phyloP scores from a whole-genome alignment of 75 land plant species.

The Pinus tabuliformis region DNA sequence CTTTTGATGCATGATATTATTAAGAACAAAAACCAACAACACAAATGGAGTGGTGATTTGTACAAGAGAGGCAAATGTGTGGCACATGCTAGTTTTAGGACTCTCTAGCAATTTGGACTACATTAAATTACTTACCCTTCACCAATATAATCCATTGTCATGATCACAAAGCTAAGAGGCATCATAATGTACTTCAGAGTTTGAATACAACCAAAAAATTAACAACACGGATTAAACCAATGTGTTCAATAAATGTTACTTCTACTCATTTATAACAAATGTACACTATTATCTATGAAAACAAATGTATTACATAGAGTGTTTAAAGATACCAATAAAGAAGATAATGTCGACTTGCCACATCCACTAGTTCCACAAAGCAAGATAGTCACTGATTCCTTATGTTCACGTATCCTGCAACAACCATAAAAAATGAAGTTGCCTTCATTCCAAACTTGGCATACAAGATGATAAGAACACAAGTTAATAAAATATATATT shows the following conservation, averaged over 20 bases:
- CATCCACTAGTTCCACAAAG: slow-evolving; percentile 59
- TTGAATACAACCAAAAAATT: slow-evolving; percentile 1
- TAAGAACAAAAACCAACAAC: too few species aligned
- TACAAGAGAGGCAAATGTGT: too few species aligned
- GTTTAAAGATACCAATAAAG: slow-evolving; percentile 39
- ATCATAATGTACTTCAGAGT: background rate
- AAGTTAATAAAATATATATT: too few species aligned
- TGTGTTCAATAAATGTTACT: background rate
- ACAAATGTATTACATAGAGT: background rate
- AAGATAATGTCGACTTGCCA: slow-evolving; percentile 53
- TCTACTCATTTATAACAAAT: background rate
- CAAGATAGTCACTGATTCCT: slow-evolving; percentile 40
- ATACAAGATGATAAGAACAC: too few species aligned
- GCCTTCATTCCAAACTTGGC: too few species aligned
- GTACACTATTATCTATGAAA: background rate
- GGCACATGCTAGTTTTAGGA: background rate
- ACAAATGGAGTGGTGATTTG: too few species aligned
- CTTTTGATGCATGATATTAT: too few species aligned
- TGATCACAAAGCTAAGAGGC: background rate
- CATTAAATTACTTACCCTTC: background rate
- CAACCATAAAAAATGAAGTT: background rate
- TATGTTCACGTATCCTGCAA: slow-evolving; percentile 38
- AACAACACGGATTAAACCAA: background rate
- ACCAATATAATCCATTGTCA: too few species aligned
- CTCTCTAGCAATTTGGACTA: background rate